Base-by-base conservation (phyloP, 106 monocot species). In the Gastrodia elata region DNA sequence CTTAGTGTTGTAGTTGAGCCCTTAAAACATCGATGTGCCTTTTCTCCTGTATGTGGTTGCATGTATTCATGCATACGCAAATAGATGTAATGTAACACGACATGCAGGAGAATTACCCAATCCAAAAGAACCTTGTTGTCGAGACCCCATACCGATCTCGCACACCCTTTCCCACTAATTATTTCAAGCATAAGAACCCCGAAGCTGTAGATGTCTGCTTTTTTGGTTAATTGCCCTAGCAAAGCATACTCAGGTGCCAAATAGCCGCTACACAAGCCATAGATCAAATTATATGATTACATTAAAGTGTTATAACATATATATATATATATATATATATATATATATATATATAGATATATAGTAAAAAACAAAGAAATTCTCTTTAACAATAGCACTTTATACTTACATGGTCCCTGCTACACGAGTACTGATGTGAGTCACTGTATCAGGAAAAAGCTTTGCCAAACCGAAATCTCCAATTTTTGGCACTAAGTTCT, bases 171-270 rank as follows among this genome's bases (percentile, higher is more conserved):
- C 33, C 82, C 77, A 68, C 86, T 86, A 43, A 81, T 69, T 25
- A 87, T 74, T 70, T 87, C 87, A 75, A 87, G 80, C 15, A 83
- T 33, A 14, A 87, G 72, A 8, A 87, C 87, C 15, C 87, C 87
- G 46, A 83, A 87, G 44, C 87, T 87, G 74, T 84, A 87, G 24
- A 87, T 69, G 39, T 87, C 87, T 36, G 87, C 87, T 57, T 84
- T 87, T 73, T 82, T 87, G 8, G 87, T 87, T 79, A 87, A 74
- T 38, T 82, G 78, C 38, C 87, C 87, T 30, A 78, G 46, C 36
- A 87, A 71, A 27, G 84, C 87, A 77, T 87, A 87, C 44, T 87
- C 87, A 16, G 81, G 87, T 68, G 87, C 87, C 83, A 87, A 71
- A 43, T 84, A 87, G 49, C 81, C 79, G 65, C 87, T 84, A 68